Evolutionary conservation across 306 rosid genomes (phyloP).

Genomic region (Cotoneaster glaucophyllus): DNA sequence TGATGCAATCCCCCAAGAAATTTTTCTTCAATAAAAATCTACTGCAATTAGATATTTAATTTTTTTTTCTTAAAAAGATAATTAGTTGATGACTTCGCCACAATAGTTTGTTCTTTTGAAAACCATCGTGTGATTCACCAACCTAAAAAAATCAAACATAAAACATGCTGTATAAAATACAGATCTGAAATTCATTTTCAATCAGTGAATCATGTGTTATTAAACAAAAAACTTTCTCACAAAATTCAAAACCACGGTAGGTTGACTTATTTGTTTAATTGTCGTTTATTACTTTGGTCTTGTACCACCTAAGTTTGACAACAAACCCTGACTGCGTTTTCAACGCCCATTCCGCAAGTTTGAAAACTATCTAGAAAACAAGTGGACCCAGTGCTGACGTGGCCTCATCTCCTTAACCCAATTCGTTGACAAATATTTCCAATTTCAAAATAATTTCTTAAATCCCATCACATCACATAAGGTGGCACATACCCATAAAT

Average conservation of each 20-base stretch:
- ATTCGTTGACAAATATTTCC: not conserved
- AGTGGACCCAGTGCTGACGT: slow-evolving; percentile 3
- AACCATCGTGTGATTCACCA: too few species aligned
- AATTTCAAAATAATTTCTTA: not conserved
- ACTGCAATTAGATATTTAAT: too few species aligned
- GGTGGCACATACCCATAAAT: not conserved
- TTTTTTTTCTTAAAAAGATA: too few species aligned
- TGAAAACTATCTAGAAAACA: not conserved
- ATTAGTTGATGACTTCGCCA: rapidly evolving
- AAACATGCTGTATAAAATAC: rapidly evolving
- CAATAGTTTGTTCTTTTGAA: rapidly evolving
- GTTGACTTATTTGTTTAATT: slow-evolving; percentile 34
- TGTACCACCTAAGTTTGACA: slow-evolving; percentile 41
- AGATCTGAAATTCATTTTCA: rapidly evolving
- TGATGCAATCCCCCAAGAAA: too few species aligned
- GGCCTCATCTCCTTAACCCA: not conserved
- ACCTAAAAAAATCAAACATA: too few species aligned
- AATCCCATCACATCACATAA: not conserved
- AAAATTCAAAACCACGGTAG: slow-evolving; percentile 18
- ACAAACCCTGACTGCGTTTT: not conserved
- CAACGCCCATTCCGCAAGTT: not conserved
- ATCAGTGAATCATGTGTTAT: rapidly evolving
- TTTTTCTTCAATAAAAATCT: too few species aligned
- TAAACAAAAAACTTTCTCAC: not conserved
- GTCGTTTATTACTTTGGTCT: not conserved